Evolutionary conservation across 2,329 filamentous ascomycete genomes (phyloP), one percentile per base, ranked within the genome.

Genomic region (Piedraia hortae): DNA sequence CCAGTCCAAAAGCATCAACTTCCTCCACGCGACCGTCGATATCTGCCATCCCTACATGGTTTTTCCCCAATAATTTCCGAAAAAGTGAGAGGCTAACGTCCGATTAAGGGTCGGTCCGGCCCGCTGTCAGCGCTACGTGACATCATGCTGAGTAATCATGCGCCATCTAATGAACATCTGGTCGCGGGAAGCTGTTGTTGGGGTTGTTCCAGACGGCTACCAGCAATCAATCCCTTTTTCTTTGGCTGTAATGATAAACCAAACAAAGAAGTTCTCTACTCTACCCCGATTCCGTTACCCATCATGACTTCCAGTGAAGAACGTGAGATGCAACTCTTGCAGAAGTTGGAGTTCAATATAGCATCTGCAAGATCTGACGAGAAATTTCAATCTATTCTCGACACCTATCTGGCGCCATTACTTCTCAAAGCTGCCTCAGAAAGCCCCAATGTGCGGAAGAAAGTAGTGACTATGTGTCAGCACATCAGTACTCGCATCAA

Each of bases 401-500:
- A 71, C 36, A 66, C 61, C 18, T 91, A 82, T 39, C 54, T 97
- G 12, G 53, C 72, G 3, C 71, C 82, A 1, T 49, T 93, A 6
- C 58, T 97, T 3, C 55, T 91, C 26, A 93, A 93, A 42, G 64
- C 88, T 14, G 66, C 59, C 14, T 91, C 80, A 21, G 71, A 77
- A 12, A 63, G 80, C 46, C 57, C 64, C 22, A 56, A 64, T 19
- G 85, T 93, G 13, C 63, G 82, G 35, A 69, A 69, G 35, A 85
- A 82, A 50, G 62, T 72, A 31, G 64, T 73, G 27, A 54, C 62
- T 13, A 55, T 72, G 31, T 73, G 67, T 38, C 64, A 71, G 40
- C 69, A 75, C 47, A 48, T 74, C 45, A 72, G 67, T 37, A 65
- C 63, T 10, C 50, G 63, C 27, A 53, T 64, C 31, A 58, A 63